These are phyloP conservation scores for Fusarium subtropicale DNA, from an alignment of 2,329 filamentous ascomycete species.

Conservation along the genomic window DNA sequence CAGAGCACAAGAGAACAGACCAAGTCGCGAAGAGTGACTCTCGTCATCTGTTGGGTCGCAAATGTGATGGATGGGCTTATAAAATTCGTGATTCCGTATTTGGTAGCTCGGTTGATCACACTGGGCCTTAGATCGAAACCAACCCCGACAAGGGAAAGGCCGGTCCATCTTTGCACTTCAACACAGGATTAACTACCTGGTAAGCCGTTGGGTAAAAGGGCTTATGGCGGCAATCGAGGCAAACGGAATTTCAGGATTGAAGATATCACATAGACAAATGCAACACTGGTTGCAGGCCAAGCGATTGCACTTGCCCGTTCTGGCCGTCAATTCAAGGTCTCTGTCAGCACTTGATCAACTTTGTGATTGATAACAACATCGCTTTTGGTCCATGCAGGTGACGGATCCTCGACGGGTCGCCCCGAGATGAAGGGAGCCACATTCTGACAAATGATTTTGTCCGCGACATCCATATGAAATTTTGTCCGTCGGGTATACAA, in stretches of 20 bases:
- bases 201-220: slow-evolving; percentile 21
- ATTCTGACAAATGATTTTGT: slow-evolving; percentile 7
- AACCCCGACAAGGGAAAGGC: slow-evolving; percentile 34
- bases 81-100: slow-evolving; percentile 33
- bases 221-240: slow-evolving; percentile 24
- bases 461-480: not conserved
- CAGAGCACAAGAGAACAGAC: slow-evolving; percentile 1
- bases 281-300: not conserved
- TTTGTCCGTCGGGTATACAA: not conserved
- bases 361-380: slow-evolving; percentile 5
- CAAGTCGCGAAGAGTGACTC: not conserved
- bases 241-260: slow-evolving; percentile 5
- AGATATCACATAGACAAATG: not conserved
- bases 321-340: not conserved
- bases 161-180: slow-evolving; percentile 30
- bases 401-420: slow-evolving; percentile 33
- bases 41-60: slow-evolving; percentile 7
- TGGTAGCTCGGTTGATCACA: slow-evolving; percentile 38
- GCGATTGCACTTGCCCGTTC: not conserved
- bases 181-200: slow-evolving; percentile 23
- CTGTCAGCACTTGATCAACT: not conserved
- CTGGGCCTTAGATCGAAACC: slow-evolving; percentile 37
- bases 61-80: slow-evolving; percentile 17
- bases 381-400: slow-evolving; percentile 3
- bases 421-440: slow-evolving; percentile 19